Evolutionary conservation across 202 grass and related monocot genomes (phyloP).

Genomic region (Cymbopogon flexuosus): DNA sequence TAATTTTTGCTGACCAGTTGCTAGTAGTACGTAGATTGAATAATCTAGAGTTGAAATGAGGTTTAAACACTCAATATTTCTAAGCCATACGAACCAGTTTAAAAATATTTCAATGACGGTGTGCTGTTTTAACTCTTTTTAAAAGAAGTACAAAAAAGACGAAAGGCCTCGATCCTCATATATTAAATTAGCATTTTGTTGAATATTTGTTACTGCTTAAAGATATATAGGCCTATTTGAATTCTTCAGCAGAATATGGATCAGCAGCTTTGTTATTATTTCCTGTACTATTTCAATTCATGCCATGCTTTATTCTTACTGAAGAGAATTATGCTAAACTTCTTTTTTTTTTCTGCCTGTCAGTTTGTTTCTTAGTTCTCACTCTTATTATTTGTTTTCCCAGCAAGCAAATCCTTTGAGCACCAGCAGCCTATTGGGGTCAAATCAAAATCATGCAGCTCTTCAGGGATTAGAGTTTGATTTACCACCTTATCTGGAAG

Average conservation of each 20-base stretch:
- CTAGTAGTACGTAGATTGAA: neutral
- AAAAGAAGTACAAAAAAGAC: neutral
- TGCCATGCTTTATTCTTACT: neutral
- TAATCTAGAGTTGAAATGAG: neutral
- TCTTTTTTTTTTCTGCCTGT: slow-evolving; percentile 1
- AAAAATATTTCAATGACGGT: neutral
- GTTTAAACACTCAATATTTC: neutral
- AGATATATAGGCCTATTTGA: neutral
- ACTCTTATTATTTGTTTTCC: slow-evolving; percentile 27
- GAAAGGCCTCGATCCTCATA: neutral
- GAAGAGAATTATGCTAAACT: neutral
- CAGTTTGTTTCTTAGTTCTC: slow-evolving; percentile 13
- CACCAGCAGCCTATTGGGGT: slow-evolving; percentile 33
- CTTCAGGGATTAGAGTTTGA: slow-evolving; percentile 74
- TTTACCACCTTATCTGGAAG: slow-evolving; percentile 58
- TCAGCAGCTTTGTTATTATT: neutral
- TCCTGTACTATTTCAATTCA: neutral
- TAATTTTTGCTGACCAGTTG: neutral
- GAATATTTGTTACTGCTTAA: neutral
- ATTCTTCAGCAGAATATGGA: neutral
- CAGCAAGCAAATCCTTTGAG: slow-evolving; percentile 84
- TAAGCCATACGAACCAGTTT: neutral
- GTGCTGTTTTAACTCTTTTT: neutral
- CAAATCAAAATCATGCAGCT: slow-evolving; percentile 39
- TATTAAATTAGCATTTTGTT: too few relatives aligned